Evolutionary conservation across 768 basidiomycete genomes (phyloP), one percentile per base, ranked within the genome.

Genomic region (Mycena olivaceomarginata): DNA sequence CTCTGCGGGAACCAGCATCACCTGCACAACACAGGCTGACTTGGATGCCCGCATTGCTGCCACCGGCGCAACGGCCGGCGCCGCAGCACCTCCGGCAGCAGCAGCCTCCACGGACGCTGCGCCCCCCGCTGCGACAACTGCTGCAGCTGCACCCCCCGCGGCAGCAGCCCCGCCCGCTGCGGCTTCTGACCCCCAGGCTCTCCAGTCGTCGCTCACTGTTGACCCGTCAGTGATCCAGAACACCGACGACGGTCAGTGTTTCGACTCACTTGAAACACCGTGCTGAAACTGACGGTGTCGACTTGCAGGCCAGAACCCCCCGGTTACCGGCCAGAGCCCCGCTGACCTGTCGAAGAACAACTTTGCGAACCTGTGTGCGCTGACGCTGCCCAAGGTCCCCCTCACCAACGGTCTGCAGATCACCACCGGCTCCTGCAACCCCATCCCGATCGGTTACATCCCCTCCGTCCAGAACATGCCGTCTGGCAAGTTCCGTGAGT

Each of bases 331-430:
- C n/a, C 89, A 91, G 82, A 85, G 85, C 63, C 80, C 82, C 4
- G 88, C 89, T 4, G 80, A 25, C 18, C 8, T 41, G 16, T 91
- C 91, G 13, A 82, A 79, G 53, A 93, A 94, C 88, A 94, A 94
- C 89, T 94, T 91, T 85, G 91, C 91, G 88, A 93, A 93, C 88
- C 91, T 89, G 81, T 91, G 89, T 80, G 81, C 59, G 0, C 64
- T 85, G 67, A 82, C 83, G 16, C 83, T 86, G 22, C 84, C 70
- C 83, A 85, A 86, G 82, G 82, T 86, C 79, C 90, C 93, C 46
- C 83, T 92, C 78, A 91, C 91, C 69, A 88, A 92, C 81, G 91
- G 91, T 39, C 79, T 85, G 74, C 90, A 88, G 79, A 86, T 90
- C 80, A 75, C 81, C 48, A 84, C 84, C 51, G 90, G 88, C 48